phyloP scores from a whole-genome alignment of 2,329 filamentous ascomycete genomes.

The Calonectria fujianensis region DNA sequence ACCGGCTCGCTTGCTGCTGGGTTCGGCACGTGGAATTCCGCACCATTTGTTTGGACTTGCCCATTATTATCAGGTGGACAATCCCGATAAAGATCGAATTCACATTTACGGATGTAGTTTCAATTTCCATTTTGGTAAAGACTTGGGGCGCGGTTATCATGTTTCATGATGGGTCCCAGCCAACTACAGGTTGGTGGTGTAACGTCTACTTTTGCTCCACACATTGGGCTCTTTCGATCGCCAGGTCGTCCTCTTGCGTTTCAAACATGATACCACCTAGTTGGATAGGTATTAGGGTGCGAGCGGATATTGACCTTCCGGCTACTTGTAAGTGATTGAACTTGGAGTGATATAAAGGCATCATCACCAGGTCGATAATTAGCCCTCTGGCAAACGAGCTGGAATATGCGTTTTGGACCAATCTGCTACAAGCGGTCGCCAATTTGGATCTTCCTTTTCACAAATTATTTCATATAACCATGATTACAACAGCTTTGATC shows the following conservation, averaged over 20 bases:
- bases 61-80: not conserved
- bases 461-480: not conserved
- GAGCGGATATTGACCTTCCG: not conserved
- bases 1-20: not conserved
- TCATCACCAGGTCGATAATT: not conserved
- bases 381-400: not conserved
- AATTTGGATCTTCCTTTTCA: not conserved
- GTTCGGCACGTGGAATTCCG: not conserved
- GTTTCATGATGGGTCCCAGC: not conserved
- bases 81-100: not conserved
- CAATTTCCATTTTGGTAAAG: not conserved
- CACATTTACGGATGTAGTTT: not conserved
- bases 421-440: not conserved
- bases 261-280: not conserved
- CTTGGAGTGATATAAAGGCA: not conserved
- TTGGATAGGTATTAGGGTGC: not conserved
- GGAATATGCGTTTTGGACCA: not conserved
- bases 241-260: not conserved
- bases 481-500: not conserved
- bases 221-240: not conserved
- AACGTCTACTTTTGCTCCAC: constrained; percentile 1
- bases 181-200: not conserved
- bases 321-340: not conserved
- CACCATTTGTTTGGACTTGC: not conserved
- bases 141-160: not conserved